phyloP scores from a whole-genome alignment of 2,329 filamentous ascomycete genomes.

The Xylaria sp. region DNA sequence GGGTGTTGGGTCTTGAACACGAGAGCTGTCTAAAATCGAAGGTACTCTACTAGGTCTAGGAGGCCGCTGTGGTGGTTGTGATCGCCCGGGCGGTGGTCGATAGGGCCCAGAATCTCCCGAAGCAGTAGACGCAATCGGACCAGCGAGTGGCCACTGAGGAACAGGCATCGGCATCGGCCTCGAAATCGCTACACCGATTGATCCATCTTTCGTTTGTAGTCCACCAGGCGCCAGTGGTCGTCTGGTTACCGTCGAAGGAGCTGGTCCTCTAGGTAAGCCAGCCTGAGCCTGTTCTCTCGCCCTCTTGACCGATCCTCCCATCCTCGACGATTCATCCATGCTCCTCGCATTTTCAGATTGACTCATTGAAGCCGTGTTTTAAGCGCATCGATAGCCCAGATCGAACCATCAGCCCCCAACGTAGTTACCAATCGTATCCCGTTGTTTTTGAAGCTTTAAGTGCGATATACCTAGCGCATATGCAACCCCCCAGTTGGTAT shows the following conservation, averaged over 20 bases:
- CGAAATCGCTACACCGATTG: conserved; percentile 61
- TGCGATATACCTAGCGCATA: conserved; percentile 41
- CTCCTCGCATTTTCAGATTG: conserved; percentile 64
- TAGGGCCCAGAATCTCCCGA: conserved; percentile 55
- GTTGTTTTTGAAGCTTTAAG: conserved; percentile 32
- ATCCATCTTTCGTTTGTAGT: conserved; percentile 54
- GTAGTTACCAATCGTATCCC: conserved; percentile 39
- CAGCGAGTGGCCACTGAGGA: conserved; percentile 54
- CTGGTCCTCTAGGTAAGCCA: conserved; percentile 51
- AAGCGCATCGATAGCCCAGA: conserved; percentile 42
- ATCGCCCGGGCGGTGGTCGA: conserved; percentile 62
- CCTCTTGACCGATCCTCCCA: conserved; percentile 63
- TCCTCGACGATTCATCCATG: conserved; percentile 59
- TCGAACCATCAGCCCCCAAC: conserved; percentile 40
- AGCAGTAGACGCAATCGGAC: conserved; percentile 44
- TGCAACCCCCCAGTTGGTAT: conserved; percentile 36
- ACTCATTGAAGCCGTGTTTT: conserved; percentile 62
- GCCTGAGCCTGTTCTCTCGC: conserved; percentile 65
- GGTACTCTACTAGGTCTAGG: conserved; percentile 70
- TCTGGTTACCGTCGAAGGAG: conserved; percentile 49
- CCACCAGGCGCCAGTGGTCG: conserved; percentile 51
- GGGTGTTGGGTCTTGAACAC: conserved; percentile 66
- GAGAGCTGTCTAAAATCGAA: conserved; percentile 67
- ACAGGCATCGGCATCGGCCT: conserved; percentile 53
- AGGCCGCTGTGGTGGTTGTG: conserved; percentile 66